Conservation (phyloP, 352 stramenopile species). For the Pythium monospermum region DNA sequence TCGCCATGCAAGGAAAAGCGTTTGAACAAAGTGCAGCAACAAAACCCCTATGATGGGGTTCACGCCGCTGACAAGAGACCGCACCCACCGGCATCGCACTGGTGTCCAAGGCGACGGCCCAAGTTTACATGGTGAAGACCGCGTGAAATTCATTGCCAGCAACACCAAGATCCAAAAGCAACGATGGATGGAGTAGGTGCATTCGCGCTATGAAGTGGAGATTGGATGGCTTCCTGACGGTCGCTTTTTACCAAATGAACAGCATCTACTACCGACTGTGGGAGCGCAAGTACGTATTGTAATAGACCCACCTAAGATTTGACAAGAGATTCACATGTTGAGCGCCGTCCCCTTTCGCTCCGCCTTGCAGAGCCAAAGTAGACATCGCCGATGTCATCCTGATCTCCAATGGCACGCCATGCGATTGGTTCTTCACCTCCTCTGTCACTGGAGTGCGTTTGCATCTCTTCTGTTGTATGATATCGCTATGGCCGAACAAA, state of each 20-base stretch:
- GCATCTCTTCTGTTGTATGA: background rate
- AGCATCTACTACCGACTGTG: slow-evolving; percentile 56
- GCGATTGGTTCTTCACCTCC: slow-evolving; percentile 64
- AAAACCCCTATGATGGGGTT: too few species aligned
- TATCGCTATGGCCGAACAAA: too few species aligned
- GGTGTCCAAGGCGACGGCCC: background rate
- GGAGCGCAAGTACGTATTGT: slow-evolving; percentile 44
- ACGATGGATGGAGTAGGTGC: slow-evolving; percentile 55
- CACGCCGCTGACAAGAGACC: background rate
- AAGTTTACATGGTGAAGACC: slow-evolving; percentile 34
- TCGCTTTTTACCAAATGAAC: too few species aligned
- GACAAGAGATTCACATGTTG: background rate
- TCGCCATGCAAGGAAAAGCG: background rate
- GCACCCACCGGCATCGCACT: background rate
- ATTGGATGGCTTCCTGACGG: too few species aligned
- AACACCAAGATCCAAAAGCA: slow-evolving; percentile 40
- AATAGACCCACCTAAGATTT: too few species aligned
- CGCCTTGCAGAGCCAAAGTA: slow-evolving; percentile 33
- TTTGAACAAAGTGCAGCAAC: background rate
- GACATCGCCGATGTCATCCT: slow-evolving; percentile 58
- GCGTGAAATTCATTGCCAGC: slow-evolving; percentile 47
- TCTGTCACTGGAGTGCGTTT: slow-evolving; percentile 36
- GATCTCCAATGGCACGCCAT: slow-evolving; percentile 32
- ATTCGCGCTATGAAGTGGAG: too few species aligned
- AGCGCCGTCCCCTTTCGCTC: background rate